phyloP scores from a whole-genome alignment of 2,329 filamentous ascomycete genomes.

The Nemania sp. region DNA sequence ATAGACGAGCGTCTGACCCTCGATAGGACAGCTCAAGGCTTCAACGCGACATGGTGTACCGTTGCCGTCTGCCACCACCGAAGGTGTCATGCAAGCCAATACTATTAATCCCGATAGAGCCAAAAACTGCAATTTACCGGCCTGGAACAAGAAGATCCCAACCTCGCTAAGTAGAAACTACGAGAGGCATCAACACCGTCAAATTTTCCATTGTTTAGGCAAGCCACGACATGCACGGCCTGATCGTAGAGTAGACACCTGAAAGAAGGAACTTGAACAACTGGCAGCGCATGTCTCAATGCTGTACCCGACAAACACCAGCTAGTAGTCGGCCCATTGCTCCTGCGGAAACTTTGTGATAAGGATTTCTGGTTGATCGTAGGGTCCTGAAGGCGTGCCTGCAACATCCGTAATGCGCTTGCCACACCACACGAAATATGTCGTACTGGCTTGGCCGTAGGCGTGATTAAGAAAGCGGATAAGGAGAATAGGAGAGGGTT shows the following conservation, averaged over 20 bases:
- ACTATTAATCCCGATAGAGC: neutral
- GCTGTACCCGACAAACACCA: neutral
- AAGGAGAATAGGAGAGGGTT: conserved; percentile 34
- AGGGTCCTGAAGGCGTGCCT: conserved; percentile 20
- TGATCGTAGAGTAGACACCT: neutral
- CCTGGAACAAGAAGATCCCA: neutral
- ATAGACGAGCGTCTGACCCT: conserved; percentile 7
- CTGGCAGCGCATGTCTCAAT: neutral
- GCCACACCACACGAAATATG: conserved; percentile 32
- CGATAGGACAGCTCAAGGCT: too few relatives aligned
- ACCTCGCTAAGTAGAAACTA: neutral
- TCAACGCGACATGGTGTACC: neutral
- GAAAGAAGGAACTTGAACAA: neutral
- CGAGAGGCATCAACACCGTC: conserved; percentile 1
- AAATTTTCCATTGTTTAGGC: neutral
- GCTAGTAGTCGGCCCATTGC: neutral
- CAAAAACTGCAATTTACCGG: conserved; percentile 1
- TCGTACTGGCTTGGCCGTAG: conserved; percentile 28
- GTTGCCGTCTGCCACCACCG: neutral
- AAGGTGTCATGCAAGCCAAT: conserved; percentile 1
- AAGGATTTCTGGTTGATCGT: conserved; percentile 15
- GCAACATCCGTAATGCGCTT: conserved; percentile 24
- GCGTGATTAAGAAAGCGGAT: conserved; percentile 36
- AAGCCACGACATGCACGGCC: neutral
- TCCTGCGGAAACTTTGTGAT: conserved; percentile 10